Conservation (phyloP, 371 early-diverging fungal genomes). For the Haplosporangium sp. region DNA sequence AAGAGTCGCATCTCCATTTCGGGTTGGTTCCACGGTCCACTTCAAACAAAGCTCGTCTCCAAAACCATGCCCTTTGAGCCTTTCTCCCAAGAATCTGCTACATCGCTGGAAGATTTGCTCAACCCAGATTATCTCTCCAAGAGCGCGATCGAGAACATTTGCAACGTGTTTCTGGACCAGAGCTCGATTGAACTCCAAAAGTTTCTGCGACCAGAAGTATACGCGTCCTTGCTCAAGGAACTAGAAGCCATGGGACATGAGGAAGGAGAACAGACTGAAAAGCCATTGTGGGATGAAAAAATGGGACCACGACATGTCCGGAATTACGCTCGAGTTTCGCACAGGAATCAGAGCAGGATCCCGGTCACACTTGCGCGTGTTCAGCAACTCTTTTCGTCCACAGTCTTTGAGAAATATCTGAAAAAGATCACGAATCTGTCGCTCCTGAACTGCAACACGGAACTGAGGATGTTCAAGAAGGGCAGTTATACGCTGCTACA, state of each 20-base stretch:
- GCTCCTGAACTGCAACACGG: slow-evolving; percentile 34
- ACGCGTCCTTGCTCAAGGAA: slow-evolving; percentile 34
- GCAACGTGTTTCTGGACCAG: slow-evolving; percentile 59
- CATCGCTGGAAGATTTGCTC: slow-evolving; percentile 45
- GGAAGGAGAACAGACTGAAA: slow-evolving; percentile 23
- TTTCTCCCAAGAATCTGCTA: not conserved
- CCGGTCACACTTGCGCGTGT: slow-evolving; percentile 24
- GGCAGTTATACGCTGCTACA: slow-evolving; percentile 70
- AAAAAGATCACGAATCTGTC: slow-evolving; percentile 52
- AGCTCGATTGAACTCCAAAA: slow-evolving; percentile 63
- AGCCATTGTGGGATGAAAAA: slow-evolving; percentile 25
- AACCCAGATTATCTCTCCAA: slow-evolving; percentile 58
- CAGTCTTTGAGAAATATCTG: slow-evolving; percentile 56
- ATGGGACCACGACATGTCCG: slow-evolving; percentile 60
- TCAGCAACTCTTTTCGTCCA: slow-evolving; percentile 57
- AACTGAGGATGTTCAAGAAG: slow-evolving; percentile 60
- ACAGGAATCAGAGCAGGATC: slow-evolving; percentile 15
- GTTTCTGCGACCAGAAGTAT: slow-evolving; percentile 60
- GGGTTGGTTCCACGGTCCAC: slow-evolving; percentile 76
- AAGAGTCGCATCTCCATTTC: slow-evolving; percentile 69
- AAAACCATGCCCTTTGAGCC: slow-evolving; percentile 34
- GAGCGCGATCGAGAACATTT: slow-evolving; percentile 43
- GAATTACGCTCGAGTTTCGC: slow-evolving; percentile 40
- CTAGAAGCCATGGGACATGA: slow-evolving; percentile 23
- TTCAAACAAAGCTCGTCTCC: slow-evolving; percentile 47